Conservation (phyloP, 1,139 yeast genomes). For the Geotrichum phurueaensis region DNA sequence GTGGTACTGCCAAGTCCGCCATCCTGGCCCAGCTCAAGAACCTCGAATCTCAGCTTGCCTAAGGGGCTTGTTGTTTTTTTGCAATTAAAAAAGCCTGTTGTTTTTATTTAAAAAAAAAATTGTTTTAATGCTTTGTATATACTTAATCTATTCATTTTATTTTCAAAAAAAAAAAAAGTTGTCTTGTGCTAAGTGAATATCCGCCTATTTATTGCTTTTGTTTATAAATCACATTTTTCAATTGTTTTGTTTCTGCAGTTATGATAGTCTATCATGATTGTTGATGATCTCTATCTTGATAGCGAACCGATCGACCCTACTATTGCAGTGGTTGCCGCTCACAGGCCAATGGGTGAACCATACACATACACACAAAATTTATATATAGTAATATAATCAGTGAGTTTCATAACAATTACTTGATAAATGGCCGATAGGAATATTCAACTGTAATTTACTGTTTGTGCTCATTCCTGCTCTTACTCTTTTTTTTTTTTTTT, state of each 20-base stretch:
- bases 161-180: too few relatives aligned
- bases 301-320: not conserved
- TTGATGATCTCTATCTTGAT: not conserved
- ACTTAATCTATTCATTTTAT: not conserved
- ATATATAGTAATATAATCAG: too few relatives aligned
- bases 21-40: conserved; percentile 61
- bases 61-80: too few relatives aligned
- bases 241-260: not conserved
- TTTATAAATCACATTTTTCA: not conserved
- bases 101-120: not conserved
- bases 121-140: not conserved
- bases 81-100: too few relatives aligned
- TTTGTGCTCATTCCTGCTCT: too few relatives aligned
- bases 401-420: too few relatives aligned
- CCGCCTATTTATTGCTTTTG: too few relatives aligned
- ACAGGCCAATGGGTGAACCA: too few relatives aligned
- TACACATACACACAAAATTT: too few relatives aligned
- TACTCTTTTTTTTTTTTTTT: too few relatives aligned
- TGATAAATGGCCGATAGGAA: too few relatives aligned
- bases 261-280: not conserved
- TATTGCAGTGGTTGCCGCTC: not conserved
- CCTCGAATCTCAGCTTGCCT: conserved; percentile 26
- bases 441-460: too few relatives aligned
- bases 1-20: conserved; percentile 95
- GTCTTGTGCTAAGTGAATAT: not conserved